Conservation (phyloP, 495 filamentous ascomycete genomes). For the Daldinia grandis region DNA sequence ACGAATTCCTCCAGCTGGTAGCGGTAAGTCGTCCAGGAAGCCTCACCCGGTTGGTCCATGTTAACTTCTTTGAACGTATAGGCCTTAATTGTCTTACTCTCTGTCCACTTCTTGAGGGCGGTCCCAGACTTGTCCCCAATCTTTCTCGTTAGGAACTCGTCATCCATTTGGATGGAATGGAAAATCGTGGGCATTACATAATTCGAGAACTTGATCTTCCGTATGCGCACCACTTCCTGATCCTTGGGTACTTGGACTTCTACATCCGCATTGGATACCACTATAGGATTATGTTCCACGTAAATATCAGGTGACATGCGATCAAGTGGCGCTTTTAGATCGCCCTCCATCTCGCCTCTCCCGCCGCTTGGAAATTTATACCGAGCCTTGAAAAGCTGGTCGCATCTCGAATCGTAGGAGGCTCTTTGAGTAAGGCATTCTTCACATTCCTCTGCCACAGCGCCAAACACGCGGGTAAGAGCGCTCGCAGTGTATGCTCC, state of each 20-base stretch:
- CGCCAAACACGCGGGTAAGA: constrained; percentile 53
- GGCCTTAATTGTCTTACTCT: constrained; percentile 53
- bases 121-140: constrained; percentile 30
- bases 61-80: constrained; percentile 56
- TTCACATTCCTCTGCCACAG: constrained; percentile 49
- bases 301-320: constrained; percentile 50
- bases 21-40: constrained; percentile 61
- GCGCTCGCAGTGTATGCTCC: constrained; percentile 59
- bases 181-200: constrained; percentile 50
- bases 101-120: constrained; percentile 55
- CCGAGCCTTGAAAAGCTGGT: constrained; percentile 52
- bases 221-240: constrained; percentile 49
- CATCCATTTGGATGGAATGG: constrained; percentile 63
- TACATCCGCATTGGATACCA: constrained; percentile 41
- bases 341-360: constrained; percentile 50
- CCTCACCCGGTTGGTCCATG: constrained; percentile 49
- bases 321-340: constrained; percentile 44
- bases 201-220: constrained; percentile 56
- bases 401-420: constrained; percentile 46
- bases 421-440: constrained; percentile 46
- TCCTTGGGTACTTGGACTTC: constrained; percentile 47
- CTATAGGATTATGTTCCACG: constrained; percentile 45
- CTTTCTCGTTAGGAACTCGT: constrained; percentile 52
- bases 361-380: constrained; percentile 57
- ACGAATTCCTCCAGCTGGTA: constrained; percentile 67